Percentiles rank a stretch among this genome's conserved stretches.
phyloP scores from a whole-genome alignment of 2,329 filamentous ascomycete species.

The Zymoseptoria ardabiliae region DNA sequence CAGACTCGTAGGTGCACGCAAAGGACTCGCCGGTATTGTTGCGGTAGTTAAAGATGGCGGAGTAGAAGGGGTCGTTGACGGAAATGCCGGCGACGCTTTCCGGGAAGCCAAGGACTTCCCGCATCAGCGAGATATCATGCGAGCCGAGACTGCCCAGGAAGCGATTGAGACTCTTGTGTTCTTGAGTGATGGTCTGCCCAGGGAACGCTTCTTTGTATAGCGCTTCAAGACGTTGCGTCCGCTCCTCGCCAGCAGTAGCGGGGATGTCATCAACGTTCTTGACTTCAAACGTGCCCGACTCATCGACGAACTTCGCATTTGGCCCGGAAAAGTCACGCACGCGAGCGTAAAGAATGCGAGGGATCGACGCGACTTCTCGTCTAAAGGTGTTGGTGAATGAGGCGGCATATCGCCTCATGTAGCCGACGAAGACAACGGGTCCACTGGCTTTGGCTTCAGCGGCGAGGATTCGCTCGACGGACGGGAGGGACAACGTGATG shows the following conservation, averaged over 20 bases:
- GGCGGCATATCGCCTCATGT: slow-evolving; percentile 54
- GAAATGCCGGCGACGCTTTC: slow-evolving; percentile 40
- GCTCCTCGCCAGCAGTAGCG: slow-evolving; percentile 20
- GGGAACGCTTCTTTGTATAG: slow-evolving; percentile 30
- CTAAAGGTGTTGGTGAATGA: slow-evolving; percentile 48
- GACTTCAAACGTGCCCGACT: slow-evolving; percentile 43
- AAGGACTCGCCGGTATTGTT: slow-evolving; percentile 33
- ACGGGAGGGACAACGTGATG: slow-evolving; percentile 42
- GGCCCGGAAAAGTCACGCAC: slow-evolving; percentile 50
- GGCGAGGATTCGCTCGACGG: slow-evolving; percentile 41
- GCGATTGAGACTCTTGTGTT: slow-evolving; percentile 30
- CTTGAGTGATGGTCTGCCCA: slow-evolving; percentile 25
- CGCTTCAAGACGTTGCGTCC: slow-evolving; percentile 17
- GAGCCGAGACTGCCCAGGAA: slow-evolving; percentile 45
- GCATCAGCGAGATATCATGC: slow-evolving; percentile 49
- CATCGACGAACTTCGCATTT: slow-evolving; percentile 42
- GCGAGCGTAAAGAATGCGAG: slow-evolving; percentile 49
- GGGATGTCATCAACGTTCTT: slow-evolving; percentile 37
- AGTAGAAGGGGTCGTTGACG: slow-evolving; percentile 30
- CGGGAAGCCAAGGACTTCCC: slow-evolving; percentile 47
- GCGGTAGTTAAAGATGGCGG: slow-evolving; percentile 41
- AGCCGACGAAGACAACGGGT: slow-evolving; percentile 50
- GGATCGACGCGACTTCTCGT: slow-evolving; percentile 45
- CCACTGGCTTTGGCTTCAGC: slow-evolving; percentile 42
- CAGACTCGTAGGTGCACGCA: slow-evolving; percentile 51